Conservation (phyloP, 1,284 basidiomycete species). For the Cutaneotrichosporon spelunceum region DNA sequence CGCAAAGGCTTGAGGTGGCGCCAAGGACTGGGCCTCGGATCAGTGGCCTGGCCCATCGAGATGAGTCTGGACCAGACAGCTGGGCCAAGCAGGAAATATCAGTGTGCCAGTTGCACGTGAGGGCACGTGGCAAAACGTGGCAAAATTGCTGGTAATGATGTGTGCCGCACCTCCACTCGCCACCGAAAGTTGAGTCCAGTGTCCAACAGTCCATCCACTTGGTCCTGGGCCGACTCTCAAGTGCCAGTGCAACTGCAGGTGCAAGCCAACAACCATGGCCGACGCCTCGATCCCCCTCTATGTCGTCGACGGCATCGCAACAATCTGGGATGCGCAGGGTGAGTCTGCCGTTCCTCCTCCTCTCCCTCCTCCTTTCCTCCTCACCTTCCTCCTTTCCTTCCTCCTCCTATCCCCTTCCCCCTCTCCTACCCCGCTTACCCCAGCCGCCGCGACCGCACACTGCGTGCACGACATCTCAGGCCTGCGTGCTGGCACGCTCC, state of each 20-base stretch:
- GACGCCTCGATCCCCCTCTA: slow-evolving; percentile 45
- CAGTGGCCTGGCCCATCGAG: too few species aligned
- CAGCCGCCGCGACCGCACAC: slow-evolving; percentile 71
- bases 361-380: neutral
- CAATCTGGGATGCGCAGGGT: slow-evolving; percentile 51
- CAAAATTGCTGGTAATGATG: neutral
- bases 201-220: neutral
- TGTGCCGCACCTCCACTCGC: neutral
- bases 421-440: neutral
- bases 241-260: neutral
- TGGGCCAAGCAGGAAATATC: neutral
- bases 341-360: slow-evolving; percentile 12
- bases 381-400: neutral
- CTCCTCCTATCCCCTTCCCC: neutral
- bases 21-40: too few species aligned
- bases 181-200: neutral
- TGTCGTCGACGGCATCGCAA: slow-evolving; percentile 48
- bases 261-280: neutral
- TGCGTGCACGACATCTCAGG: slow-evolving; percentile 79
- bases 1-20: too few species aligned
- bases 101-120: too few species aligned
- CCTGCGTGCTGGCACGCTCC: slow-evolving; percentile 81
- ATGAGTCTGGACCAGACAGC: neutral
- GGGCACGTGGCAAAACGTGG: too few species aligned
- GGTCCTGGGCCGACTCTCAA: too few species aligned